Evolutionary conservation across 805 yeast genomes (phyloP).

Genomic region (Cyberlindnera misumaiensis): DNA sequence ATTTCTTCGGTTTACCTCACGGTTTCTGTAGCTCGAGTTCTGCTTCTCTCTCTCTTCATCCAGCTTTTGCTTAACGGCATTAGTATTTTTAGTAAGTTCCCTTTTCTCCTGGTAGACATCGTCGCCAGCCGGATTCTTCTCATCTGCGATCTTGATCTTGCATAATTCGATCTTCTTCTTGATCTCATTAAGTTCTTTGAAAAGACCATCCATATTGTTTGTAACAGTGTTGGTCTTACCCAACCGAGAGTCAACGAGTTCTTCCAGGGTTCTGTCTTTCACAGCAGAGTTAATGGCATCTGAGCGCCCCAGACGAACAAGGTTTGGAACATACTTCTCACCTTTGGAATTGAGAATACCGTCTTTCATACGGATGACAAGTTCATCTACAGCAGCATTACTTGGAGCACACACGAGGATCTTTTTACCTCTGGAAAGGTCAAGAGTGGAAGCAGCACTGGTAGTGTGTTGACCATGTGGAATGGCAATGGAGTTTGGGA

Average conservation of each 20-base stretch:
- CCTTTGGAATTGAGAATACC: conserved; percentile 63
- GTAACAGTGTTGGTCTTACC: conserved; percentile 12
- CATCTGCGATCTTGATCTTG: conserved; percentile 22
- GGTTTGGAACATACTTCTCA: conserved; percentile 45
- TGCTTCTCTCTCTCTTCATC: conserved; percentile 76
- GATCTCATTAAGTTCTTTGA: conserved; percentile 33
- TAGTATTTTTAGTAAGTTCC: conserved; percentile 52
- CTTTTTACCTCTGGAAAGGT: conserved; percentile 35
- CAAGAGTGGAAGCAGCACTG: neutral
- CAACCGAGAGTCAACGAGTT: conserved; percentile 54
- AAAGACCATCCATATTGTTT: conserved; percentile 43
- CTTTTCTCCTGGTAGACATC: conserved; percentile 45
- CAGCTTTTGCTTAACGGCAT: conserved; percentile 62
- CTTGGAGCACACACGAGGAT: conserved; percentile 95
- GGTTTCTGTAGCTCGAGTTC: conserved; percentile 59
- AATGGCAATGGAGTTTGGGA: conserved; percentile 26
- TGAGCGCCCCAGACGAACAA: conserved; percentile 84
- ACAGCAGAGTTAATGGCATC: conserved; percentile 85
- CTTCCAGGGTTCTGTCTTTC: conserved; percentile 78
- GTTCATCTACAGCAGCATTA: conserved; percentile 97
- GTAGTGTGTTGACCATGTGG: conserved; percentile 20
- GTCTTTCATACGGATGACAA: conserved; percentile 69
- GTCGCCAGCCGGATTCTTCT: conserved; percentile 31
- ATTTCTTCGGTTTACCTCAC: conserved; percentile 72
- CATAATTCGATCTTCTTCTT: conserved; percentile 14